These are phyloP conservation scores for Vanrija sp. DNA, from an alignment of 1,284 basidiomycete genomes.

Conservation along the genomic window DNA sequence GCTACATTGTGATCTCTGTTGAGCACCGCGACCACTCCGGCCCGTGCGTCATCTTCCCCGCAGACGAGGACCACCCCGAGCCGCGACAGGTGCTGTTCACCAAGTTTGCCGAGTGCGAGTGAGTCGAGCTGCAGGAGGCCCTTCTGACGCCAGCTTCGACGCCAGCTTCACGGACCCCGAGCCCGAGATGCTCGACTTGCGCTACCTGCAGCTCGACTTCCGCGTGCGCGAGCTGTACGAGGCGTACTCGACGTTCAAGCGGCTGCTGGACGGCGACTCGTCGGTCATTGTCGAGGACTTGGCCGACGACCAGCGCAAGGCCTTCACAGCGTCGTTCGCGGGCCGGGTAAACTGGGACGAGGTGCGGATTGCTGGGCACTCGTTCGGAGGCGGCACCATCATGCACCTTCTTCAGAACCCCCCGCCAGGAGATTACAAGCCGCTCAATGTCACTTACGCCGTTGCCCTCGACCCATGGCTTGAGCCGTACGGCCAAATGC, in stretches of 20 bases:
- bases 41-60: slow-evolving; percentile 50
- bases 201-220: slow-evolving; percentile 63
- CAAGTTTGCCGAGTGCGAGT: slow-evolving; percentile 56
- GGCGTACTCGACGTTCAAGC: slow-evolving; percentile 49
- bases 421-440: slow-evolving; percentile 27
- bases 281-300: slow-evolving; percentile 1
- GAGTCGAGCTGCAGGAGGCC: slow-evolving; percentile 27
- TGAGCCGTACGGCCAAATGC: slow-evolving; percentile 60
- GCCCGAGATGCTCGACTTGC: slow-evolving; percentile 48
- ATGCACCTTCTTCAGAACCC: slow-evolving; percentile 16
- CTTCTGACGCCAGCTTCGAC: background rate
- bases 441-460: slow-evolving; percentile 56
- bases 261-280: slow-evolving; percentile 14
- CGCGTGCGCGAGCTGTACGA: slow-evolving; percentile 64
- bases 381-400: slow-evolving; percentile 70
- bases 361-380: slow-evolving; percentile 63
- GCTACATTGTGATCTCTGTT: slow-evolving; percentile 68
- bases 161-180: background rate
- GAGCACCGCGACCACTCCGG: slow-evolving; percentile 74
- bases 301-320: slow-evolving; percentile 2
- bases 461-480: slow-evolving; percentile 72
- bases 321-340: slow-evolving; percentile 53
- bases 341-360: slow-evolving; percentile 47
- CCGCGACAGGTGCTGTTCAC: slow-evolving; percentile 32
- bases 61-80: slow-evolving; percentile 2